These are phyloP conservation scores for Botryosphaeria agaves DNA, from an alignment of 2,329 filamentous ascomycete species.

Conservation along the genomic window DNA sequence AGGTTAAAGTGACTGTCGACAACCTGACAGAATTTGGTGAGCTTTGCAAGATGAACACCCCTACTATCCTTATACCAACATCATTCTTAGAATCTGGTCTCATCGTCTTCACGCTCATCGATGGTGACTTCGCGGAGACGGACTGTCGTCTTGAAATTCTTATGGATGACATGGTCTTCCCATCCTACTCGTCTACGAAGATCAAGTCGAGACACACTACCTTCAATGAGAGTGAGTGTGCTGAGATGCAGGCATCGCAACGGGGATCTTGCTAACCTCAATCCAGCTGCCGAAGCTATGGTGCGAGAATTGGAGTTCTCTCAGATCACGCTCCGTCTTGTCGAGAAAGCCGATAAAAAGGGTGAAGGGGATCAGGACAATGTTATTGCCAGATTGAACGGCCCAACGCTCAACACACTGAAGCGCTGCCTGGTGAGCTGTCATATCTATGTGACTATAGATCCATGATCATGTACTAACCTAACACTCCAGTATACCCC, in stretches of 20 bases:
- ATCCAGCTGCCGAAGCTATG: constrained; percentile 67
- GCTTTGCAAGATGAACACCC: constrained; percentile 7
- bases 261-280: neutral
- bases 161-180: constrained; percentile 89
- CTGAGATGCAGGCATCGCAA: neutral
- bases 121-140: constrained; percentile 63
- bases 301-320: constrained; percentile 96
- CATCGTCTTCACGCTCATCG: constrained; percentile 84
- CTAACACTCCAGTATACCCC: constrained; percentile 54
- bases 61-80: constrained; percentile 1
- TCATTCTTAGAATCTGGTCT: constrained; percentile 57
- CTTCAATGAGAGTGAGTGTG: constrained; percentile 57
- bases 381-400: constrained; percentile 64
- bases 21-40: constrained; percentile 64
- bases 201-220: constrained; percentile 50
- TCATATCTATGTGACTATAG: constrained; percentile 7
- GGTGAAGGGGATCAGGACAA: constrained; percentile 53
- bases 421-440: constrained; percentile 64
- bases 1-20: constrained; percentile 60
- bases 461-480: constrained; percentile 2
- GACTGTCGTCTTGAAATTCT: constrained; percentile 71
- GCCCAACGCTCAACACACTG: constrained; percentile 71
- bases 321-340: constrained; percentile 70
- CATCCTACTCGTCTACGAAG: constrained; percentile 68
- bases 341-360: constrained; percentile 61